phyloP scores from a whole-genome alignment of 345 rosid genomes.

The Syzygium oleosum region DNA sequence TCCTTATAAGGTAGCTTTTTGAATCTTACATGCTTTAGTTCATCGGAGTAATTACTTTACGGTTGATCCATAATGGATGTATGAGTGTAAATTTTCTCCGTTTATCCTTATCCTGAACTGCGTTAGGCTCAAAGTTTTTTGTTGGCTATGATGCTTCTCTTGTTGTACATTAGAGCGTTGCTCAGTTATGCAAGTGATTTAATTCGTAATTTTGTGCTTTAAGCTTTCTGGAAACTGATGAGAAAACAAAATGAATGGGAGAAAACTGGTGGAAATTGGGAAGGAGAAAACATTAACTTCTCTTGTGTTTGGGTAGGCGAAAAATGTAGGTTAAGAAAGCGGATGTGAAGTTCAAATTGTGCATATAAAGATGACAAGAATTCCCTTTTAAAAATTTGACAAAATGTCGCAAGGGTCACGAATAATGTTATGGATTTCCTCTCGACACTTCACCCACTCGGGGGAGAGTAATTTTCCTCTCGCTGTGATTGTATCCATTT shows the following conservation, averaged over 20 bases:
- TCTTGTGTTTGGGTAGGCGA: not conserved
- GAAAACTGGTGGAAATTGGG: not conserved
- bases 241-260: not conserved
- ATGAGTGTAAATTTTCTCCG: not conserved
- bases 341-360: not conserved
- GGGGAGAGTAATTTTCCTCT: not conserved
- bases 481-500: not conserved
- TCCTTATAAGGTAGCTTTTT: not conserved
- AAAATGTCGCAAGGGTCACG: not conserved
- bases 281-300: not conserved
- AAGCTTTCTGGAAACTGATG: not conserved
- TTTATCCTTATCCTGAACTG: not conserved
- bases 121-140: not conserved
- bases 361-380: not conserved
- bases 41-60: not conserved
- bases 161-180: not conserved
- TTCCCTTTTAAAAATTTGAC: not conserved
- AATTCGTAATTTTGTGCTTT: not conserved
- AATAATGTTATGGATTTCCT: not conserved
- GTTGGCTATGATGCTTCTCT: not conserved
- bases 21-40: not conserved
- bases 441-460: not conserved
- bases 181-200: not conserved
- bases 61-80: not conserved
- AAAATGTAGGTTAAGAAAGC: not conserved